Conservation (phyloP, 805 yeast genomes). For the Myxozyma sirexii region DNA sequence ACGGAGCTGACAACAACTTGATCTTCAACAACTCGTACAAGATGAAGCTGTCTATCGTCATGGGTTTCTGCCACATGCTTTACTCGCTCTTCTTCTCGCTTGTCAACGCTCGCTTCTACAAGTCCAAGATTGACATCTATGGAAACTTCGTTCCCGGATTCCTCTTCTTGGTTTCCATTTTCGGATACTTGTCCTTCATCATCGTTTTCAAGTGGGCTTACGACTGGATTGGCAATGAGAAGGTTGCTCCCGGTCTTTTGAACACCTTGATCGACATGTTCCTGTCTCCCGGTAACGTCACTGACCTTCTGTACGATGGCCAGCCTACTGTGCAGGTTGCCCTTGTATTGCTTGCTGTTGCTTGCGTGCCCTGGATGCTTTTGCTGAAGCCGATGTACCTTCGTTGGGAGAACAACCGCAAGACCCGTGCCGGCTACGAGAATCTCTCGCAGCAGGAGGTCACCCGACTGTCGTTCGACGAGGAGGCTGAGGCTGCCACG, state of each 20-base stretch:
- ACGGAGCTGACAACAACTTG: conserved; percentile 90
- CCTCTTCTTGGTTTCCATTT: conserved; percentile 92
- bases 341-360: conserved; percentile 71
- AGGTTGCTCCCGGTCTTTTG: conserved; percentile 87
- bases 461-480: conserved; percentile 41
- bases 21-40: conserved; percentile 93
- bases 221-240: conserved; percentile 79
- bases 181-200: conserved; percentile 84
- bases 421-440: conserved; percentile 55
- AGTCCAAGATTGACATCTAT: conserved; percentile 73
- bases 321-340: conserved; percentile 76
- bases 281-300: conserved; percentile 85
- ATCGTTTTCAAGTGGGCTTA: conserved; percentile 93
- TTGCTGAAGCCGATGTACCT: conserved; percentile 79
- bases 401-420: conserved; percentile 58
- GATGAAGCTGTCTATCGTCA: conserved; percentile 91
- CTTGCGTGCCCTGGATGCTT: conserved; percentile 91
- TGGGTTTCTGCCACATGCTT: conserved; percentile 95
- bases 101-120: conserved; percentile 72
- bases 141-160: conserved; percentile 96
- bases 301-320: conserved; percentile 76
- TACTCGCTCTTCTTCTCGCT: conserved; percentile 84
- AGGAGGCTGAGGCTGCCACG: conserved; percentile 42
- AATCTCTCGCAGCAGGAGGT: conserved; percentile 50
- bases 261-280: conserved; percentile 97